These are phyloP conservation scores for Pinus tabuliformis DNA, from an alignment of 75 land plant species.

Conservation along the genomic window DNA sequence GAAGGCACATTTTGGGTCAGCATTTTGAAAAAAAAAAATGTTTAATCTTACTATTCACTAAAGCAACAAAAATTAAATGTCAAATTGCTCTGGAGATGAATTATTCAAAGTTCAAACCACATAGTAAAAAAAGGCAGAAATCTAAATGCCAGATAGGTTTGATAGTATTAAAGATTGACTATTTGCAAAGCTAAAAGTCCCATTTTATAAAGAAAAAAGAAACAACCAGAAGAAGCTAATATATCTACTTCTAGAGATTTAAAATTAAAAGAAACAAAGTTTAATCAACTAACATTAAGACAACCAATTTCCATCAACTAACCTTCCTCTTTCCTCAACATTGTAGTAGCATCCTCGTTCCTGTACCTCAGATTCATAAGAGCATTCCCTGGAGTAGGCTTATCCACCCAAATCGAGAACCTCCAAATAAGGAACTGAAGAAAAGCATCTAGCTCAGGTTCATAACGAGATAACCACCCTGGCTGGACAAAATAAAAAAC, in stretches of 20 bases:
- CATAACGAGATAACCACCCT: constrained; percentile 93
- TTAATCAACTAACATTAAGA: constrained; percentile 2
- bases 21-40: no score
- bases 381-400: constrained; percentile 95
- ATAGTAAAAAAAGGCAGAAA: no score
- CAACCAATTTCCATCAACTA: not conserved
- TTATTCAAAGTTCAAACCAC: no score
- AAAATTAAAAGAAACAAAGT: no score
- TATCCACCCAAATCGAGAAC: constrained; percentile 97
- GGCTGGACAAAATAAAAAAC: constrained; percentile 68
- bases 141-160: no score
- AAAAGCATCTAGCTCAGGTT: constrained; percentile 90
- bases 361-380: constrained; percentile 96
- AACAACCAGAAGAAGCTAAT: not conserved
- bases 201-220: not conserved
- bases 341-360: constrained; percentile 58
- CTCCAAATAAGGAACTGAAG: constrained; percentile 96
- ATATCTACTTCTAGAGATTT: not conserved
- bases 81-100: no score
- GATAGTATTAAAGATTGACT: no score
- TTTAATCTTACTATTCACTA: no score
- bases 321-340: constrained; percentile 41
- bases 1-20: no score
- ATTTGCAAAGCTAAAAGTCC: no score
- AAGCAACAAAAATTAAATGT: no score